phyloP scores from a whole-genome alignment of 805 yeast genomes.

The Suhomyces kilbournensis region DNA sequence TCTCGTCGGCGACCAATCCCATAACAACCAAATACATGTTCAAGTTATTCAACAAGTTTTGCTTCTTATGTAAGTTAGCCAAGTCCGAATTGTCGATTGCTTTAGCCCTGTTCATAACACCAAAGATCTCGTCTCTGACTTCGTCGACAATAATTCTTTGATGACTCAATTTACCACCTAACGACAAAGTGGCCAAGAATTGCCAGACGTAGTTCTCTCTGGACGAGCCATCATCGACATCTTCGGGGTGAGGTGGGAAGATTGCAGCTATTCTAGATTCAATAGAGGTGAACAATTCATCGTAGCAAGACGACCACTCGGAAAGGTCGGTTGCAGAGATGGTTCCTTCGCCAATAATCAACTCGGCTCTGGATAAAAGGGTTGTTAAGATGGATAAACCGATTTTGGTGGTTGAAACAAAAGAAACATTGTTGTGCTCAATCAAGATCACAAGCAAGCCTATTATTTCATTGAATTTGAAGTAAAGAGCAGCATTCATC shows the following conservation, averaged over 20 bases:
- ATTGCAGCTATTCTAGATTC: conserved; percentile 74
- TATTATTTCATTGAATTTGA: conserved; percentile 75
- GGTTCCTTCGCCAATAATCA: conserved; percentile 78
- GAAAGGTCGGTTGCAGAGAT: conserved; percentile 54
- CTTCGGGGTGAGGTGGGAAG: conserved; percentile 70
- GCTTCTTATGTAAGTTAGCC: conserved; percentile 45
- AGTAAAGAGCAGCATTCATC: conserved; percentile 79
- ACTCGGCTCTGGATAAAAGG: conserved; percentile 86
- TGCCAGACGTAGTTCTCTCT: conserved; percentile 81
- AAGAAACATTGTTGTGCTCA: conserved; percentile 64
- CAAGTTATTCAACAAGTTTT: conserved; percentile 69
- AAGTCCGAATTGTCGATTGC: conserved; percentile 49
- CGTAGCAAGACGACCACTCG: conserved; percentile 79
- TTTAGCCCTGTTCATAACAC: conserved; percentile 77
- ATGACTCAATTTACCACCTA: conserved; percentile 86
- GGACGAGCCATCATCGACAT: conserved; percentile 56
- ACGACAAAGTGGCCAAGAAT: conserved; percentile 87
- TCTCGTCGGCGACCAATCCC: conserved; percentile 91
- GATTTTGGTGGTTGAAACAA: conserved; percentile 68
- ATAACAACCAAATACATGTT: conserved; percentile 91
- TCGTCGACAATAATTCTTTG: conserved; percentile 94
- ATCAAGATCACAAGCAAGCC: conserved; percentile 69
- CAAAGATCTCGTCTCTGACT: conserved; percentile 88
- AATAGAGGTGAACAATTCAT: conserved; percentile 71
- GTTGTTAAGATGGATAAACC: conserved; percentile 88